Evolutionary conservation across 2,329 filamentous ascomycete species (phyloP), one percentile per base, ranked within the genome.

Genomic region (Neoarthrinium moseri): DNA sequence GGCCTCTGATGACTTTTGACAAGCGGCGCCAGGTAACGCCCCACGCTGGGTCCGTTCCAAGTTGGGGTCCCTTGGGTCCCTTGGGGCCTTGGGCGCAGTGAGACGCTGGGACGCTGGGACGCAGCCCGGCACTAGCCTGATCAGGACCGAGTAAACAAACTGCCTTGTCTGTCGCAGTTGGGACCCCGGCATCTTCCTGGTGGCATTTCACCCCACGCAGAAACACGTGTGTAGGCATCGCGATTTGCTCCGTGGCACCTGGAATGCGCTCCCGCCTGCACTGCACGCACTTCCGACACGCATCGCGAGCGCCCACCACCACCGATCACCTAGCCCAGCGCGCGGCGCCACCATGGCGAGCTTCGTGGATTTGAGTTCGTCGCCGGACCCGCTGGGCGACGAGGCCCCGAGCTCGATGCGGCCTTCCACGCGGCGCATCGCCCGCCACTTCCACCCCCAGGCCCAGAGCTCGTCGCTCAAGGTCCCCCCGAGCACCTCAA

Each of bases 401-500:
- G 52, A 55, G 27, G 54, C 34, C 29, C 58, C 57, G 15, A 61
- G 53, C 43, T 56, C 59, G 26, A 49, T 53, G 21, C 55, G 54
- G 36, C 48, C 55, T 37, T 48, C 27, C 30, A 45, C 62, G 48
- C 47, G 56, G 51, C 57, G 54, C 38, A 58, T 50, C 37, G 54
- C 57, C 39, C 15, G 41, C 6, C 47, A 43, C 42, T 51, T 38
- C 12, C 33, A 51, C 22, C 43, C 54, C 24, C 49, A 53, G 35
- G 49, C 52, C 32, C 51, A 59, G 40, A 64, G 63, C 43, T 70
- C 69, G 26, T 62, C 65, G 35, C 66, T 66, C 38, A 71, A 69
- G 56, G 62, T 72, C 47, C 72, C 75, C 15, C 70, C 68, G 32
- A 77, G 70, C 54, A 68, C 71, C 36, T 63, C 65, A 15, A 65